Conservation (phyloP, 306 rosid genomes). For the Pachyrhizus erosus region DNA sequence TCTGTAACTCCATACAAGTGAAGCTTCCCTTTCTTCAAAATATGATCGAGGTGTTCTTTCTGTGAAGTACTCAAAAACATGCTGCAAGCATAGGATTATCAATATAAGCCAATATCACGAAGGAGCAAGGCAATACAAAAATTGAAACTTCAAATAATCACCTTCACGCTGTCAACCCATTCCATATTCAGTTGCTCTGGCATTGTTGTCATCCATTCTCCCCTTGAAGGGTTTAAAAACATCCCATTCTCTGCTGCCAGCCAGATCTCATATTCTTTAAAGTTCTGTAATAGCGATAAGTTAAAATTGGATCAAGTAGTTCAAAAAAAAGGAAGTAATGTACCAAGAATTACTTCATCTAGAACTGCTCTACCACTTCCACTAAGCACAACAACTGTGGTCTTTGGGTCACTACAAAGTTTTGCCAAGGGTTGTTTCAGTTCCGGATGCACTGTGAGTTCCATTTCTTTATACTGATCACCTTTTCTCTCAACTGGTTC, state of each 20-base stretch:
- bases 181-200: constrained; percentile 96
- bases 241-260: constrained; percentile 99
- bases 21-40: constrained; percentile 74
- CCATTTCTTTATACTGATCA: constrained; percentile 90
- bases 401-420: constrained; percentile 75
- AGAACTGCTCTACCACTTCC: constrained; percentile 79
- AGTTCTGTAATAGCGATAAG: constrained; percentile 65
- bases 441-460: constrained; percentile 83
- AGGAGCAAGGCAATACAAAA: constrained; percentile 33
- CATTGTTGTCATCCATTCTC: constrained; percentile 99
- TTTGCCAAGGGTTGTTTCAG: constrained; percentile 66
- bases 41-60: constrained; percentile 93
- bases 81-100: constrained; percentile 58
- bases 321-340: constrained; percentile 34
- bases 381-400: constrained; percentile 91
- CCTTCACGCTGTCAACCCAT: constrained; percentile 93
- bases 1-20: constrained; percentile 97
- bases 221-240: constrained; percentile 77
- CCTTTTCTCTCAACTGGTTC: constrained; percentile 90
- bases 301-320: constrained; percentile 36
- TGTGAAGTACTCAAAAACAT: constrained; percentile 88
- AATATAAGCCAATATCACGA: constrained; percentile 39
- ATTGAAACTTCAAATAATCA: constrained; percentile 39
- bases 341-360: constrained; percentile 64
- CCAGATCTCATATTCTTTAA: constrained; percentile 83